Conservation (phyloP, 805 yeast species). For the Hanseniaspora pseudoguilliermondii region DNA sequence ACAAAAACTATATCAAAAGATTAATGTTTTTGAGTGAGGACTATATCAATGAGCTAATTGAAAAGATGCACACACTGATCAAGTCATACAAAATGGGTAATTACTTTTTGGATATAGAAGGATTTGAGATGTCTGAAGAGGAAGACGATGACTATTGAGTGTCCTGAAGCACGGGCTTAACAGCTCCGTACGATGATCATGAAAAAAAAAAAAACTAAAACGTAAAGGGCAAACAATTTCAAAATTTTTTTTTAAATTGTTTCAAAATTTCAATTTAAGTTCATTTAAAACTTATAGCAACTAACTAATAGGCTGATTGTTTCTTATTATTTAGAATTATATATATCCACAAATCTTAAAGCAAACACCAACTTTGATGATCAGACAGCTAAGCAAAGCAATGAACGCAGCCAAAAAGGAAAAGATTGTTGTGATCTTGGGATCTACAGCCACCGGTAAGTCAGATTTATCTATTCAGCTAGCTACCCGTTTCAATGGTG, state of each 20-base stretch:
- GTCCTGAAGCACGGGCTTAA: not conserved
- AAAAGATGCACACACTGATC: not conserved
- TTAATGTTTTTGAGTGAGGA: not conserved
- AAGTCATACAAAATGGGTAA: slow-evolving; percentile 3
- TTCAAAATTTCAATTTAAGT: not conserved
- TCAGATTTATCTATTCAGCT: slow-evolving; percentile 58
- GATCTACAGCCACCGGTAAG: slow-evolving; percentile 95
- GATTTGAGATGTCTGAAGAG: slow-evolving; percentile 5
- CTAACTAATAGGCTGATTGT: too few species aligned
- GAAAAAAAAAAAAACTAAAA: too few species aligned
- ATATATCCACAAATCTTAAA: too few species aligned
- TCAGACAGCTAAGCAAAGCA: not conserved
- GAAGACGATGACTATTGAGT: slow-evolving; percentile 3
- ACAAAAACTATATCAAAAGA: not conserved
- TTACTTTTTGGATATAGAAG: slow-evolving; percentile 3
- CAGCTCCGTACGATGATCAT: too few species aligned
- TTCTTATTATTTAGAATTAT: too few species aligned
- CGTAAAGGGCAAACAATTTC: not conserved
- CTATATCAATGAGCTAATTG: slow-evolving; percentile 2
- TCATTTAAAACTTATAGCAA: too few species aligned
- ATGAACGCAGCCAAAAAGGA: slow-evolving; percentile 10
- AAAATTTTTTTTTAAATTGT: not conserved
- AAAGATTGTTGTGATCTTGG: slow-evolving; percentile 56
- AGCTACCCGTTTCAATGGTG: slow-evolving; percentile 69
- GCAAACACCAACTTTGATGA: not conserved